Base-by-base conservation (phyloP, 2,329 filamentous ascomycete genomes). In the Diaporthe sp. region DNA sequence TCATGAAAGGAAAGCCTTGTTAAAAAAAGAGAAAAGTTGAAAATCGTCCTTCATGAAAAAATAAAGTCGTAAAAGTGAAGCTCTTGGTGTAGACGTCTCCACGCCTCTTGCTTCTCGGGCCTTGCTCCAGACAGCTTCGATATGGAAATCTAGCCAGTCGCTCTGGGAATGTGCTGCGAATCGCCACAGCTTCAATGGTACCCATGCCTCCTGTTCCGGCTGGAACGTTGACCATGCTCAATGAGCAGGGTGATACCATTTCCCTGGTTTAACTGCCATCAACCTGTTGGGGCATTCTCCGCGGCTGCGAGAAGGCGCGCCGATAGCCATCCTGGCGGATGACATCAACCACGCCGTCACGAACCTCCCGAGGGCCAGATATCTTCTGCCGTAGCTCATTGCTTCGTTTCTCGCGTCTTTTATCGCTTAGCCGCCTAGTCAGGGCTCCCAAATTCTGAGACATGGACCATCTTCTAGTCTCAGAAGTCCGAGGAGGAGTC, bases 361-460 rank as follows among this genome's bases (percentile, higher is more conserved):
- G 84, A 28, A 92, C 89, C 79, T 91, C 89, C 34, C 84, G 86
- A 0, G 91, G 91, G 7, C 86, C 87, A 76, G 90, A 92, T 60
- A 93, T 93, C 82, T 87, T 92, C 78, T 88, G 84, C 10, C 91
- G 86, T 72, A 93, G 84, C 79, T 90, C 90, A 75, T 89, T 86
- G 31, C 87, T 88, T 71, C 91, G 85, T 83, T 90, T 91, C 82
- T 91, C 89, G 34, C 90, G 86, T 71, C 89, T 85, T 77, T 86
- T 87, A 79, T 93, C 91, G 79, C 89, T 92, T 22, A 92, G 79
- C 65, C 87, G 86, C 22, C 89, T 86, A 46, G 89, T 87, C 4
- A 93, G 82, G 28, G 46, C 73, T 44, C 74, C 68, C 8, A 77
- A 28, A 37, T 88, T 89, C 60, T 88, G 87, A 19, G 76, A 75